Evolutionary conservation across 495 filamentous ascomycete genomes (phyloP), one percentile per base, ranked within the genome.

Genomic region (Elasticomyces elasticus): DNA sequence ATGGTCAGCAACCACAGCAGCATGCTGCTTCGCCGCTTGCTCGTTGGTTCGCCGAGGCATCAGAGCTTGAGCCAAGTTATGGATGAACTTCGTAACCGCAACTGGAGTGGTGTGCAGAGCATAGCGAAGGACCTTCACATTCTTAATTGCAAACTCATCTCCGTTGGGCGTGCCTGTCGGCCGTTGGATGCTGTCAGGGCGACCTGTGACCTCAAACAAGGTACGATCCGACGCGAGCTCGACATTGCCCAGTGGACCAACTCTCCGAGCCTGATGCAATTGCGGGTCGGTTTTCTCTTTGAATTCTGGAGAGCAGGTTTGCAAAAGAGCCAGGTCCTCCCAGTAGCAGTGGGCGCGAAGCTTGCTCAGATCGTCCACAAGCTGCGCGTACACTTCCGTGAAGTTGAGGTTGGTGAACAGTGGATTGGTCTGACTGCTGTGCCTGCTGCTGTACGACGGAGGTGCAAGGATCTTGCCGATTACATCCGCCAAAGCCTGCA

Each of bases 311-410:
- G 86, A 83, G 49, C 86, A 77, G 40, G 67, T 74, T 60, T 81
- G 80, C 62, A 83, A 77, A 20, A 96, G 69, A 0, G 83, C 63
- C 27, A 87, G 85, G 54, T 91, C 86, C 66, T 98, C 94, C 74
- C 84, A 84, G 22, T 92, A 74, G 54, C 88, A 85, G 45, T 80
- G 79, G 26, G 84, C 80, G 54, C 94, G 78, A 26, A 98, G 72
- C 25, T 79, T 77, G 9, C 88, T 89, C 15, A 97, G 75, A 28
- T 78, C 78, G 42, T 78, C 74, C 40, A 91, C 74, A 19, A 95
- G 70, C 22, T 71, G 66, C 33, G 74, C 70, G 65, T 92, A 94
- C 55, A 83, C 80, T 66, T 96, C 89, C 22, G 82, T 82, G 38
- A 94, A 74, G 59, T 89, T 90, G 55, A 92, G 78, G 45, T 80